phyloP scores from a whole-genome alignment of 1,284 basidiomycete genomes.

The Ceratobasidium sp. region DNA sequence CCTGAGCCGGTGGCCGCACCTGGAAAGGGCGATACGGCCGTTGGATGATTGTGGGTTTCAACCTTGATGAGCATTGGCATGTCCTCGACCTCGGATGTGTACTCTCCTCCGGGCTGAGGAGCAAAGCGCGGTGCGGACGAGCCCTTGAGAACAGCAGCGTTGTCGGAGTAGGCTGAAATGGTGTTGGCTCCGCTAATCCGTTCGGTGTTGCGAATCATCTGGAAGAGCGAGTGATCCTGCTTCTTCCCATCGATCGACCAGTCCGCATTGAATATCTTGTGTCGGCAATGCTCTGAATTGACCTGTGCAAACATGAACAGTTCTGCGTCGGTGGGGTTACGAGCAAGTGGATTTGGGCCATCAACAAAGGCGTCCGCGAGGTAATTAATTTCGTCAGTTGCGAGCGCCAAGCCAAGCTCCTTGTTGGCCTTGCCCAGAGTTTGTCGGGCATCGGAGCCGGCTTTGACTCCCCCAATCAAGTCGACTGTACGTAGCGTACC shows the following conservation, averaged over 20 bases:
- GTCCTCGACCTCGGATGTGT: slow-evolving; percentile 73
- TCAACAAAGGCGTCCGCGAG: slow-evolving; percentile 90
- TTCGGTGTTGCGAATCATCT: slow-evolving; percentile 99
- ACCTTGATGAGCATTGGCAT: slow-evolving; percentile 97
- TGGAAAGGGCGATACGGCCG: slow-evolving; percentile 97
- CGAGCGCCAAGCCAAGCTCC: slow-evolving; percentile 90
- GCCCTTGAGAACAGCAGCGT: slow-evolving; percentile 94
- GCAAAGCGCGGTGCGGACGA: slow-evolving; percentile 84
- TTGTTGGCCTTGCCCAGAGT: slow-evolving; percentile 85
- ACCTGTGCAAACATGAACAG: slow-evolving; percentile 99
- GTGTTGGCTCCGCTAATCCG: slow-evolving; percentile 80
- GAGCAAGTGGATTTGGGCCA: slow-evolving; percentile 70
- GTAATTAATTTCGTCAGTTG: slow-evolving; percentile 92
- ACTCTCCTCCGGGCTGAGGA: slow-evolving; percentile 66
- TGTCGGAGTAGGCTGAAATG: slow-evolving; percentile 98
- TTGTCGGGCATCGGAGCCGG: slow-evolving; percentile 60
- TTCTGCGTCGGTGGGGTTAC: slow-evolving; percentile 96
- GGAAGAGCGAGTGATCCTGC: slow-evolving; percentile 88
- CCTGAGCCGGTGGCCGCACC: slow-evolving; percentile 98
- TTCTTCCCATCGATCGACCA: slow-evolving; percentile 88
- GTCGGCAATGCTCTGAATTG: slow-evolving; percentile 99
- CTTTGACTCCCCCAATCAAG: slow-evolving; percentile 64
- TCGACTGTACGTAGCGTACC: slow-evolving; percentile 79
- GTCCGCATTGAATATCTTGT: slow-evolving; percentile 99
- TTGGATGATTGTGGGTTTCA: slow-evolving; percentile 99